Conservation (phyloP, 129 eudicot genomes). For the Sambucus nigra region DNA sequence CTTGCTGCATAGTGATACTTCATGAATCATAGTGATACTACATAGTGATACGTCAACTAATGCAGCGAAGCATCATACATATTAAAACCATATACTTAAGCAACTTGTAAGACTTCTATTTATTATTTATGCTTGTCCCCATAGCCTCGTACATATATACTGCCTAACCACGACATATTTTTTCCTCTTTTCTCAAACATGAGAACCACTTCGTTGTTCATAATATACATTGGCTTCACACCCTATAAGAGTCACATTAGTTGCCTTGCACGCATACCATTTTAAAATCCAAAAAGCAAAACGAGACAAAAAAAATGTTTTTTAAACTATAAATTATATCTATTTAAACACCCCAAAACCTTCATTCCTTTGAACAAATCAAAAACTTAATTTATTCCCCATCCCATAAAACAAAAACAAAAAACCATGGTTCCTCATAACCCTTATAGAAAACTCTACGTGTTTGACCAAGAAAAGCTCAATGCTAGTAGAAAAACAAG, state of each 20-base stretch:
- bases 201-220: slow-evolving; percentile 3
- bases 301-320: neutral
- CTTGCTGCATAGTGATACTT: too few species aligned
- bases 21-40: too few species aligned
- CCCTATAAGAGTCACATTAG: neutral
- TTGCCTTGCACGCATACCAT: slow-evolving; percentile 39
- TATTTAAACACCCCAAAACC: slow-evolving; percentile 3
- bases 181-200: too few species aligned
- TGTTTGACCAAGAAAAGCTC: slow-evolving; percentile 38
- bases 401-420: neutral
- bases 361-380: neutral
- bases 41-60: too few species aligned
- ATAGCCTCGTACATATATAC: too few species aligned
- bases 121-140: too few species aligned
- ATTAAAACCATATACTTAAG: too few species aligned
- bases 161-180: too few species aligned
- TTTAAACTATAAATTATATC: slow-evolving; percentile 4
- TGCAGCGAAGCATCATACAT: too few species aligned
- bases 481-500: slow-evolving; percentile 36
- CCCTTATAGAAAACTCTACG: slow-evolving; percentile 47
- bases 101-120: too few species aligned
- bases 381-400: neutral
- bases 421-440: slow-evolving; percentile 31
- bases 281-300: neutral
- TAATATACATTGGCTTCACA: too few species aligned